Base-by-base conservation (phyloP, 805 yeast genomes). In the Millerozyma miso region DNA sequence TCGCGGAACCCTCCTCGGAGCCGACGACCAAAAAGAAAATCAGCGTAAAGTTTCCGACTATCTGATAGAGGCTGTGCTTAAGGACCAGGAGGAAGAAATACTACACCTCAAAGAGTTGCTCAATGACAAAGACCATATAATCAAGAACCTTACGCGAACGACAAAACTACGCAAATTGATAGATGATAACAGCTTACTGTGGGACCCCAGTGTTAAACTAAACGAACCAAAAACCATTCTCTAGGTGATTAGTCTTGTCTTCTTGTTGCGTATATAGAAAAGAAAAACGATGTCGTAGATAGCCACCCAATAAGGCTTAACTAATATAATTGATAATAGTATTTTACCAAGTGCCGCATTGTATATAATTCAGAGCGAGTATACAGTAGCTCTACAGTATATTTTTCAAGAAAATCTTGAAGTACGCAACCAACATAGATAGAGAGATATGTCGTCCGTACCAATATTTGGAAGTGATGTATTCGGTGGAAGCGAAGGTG, bases 81-180 rank as follows among this genome's bases (percentile, higher is more conserved):
- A 71, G 47, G 85, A 82, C 35, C 83, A 81, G 50, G 82, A 77
- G 44, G 87, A 81, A 38, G 91, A 85, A 53, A 77, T 89, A 12
- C 52, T 63, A 37, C 88, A 81, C 39, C 67, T 90, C 50, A 74
- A 76, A 52, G 83, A 79, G 39, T 71, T 76, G 35, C 54, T 86
- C 32, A 73, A 76, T 37, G 86, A 85, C 48, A 89, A 88, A 59
- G 95, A 88, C 51, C 80, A 81, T 37, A 82, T 89, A 49, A 85
- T 89, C 44, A 79, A 76, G 46, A 88, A 91, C 1, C 65, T 88
- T 43, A 79, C 83, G 31, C 79, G 84, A 37, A 78, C 87, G 2
- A 73, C 79, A 31, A 74, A 81, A 52, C 72, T 84, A 29, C 73
- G 90, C 29, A 55, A 73, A 39, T 49, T 70, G 26, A 73, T 69